These are phyloP conservation scores for Trametes cubensis DNA, from an alignment of 768 basidiomycete species.

Conservation along the genomic window DNA sequence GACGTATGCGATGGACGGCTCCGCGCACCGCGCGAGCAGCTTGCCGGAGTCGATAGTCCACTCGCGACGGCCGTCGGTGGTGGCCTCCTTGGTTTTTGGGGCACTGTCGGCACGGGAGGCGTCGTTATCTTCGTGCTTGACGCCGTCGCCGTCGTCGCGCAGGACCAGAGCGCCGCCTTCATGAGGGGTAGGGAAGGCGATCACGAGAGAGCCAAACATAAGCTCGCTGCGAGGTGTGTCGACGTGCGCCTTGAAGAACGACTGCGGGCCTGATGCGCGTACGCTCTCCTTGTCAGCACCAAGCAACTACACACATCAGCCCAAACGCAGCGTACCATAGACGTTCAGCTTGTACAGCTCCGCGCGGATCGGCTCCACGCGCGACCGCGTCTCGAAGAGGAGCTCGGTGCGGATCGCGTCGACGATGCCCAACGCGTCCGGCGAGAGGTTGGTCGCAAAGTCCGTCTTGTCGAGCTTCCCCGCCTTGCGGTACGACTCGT, in stretches of 20 bases:
- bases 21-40: conserved; percentile 15
- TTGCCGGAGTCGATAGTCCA: conserved; percentile 43
- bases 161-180: conserved; percentile 48
- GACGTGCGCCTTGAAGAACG: conserved; percentile 18
- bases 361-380: neutral
- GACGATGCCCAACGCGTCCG: conserved; percentile 33
- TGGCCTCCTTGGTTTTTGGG: too few species aligned
- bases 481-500: conserved; percentile 50
- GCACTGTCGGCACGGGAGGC: too few species aligned
- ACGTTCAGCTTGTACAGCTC: conserved; percentile 17
- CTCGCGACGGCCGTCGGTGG: conserved; percentile 21
- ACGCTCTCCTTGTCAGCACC: neutral
- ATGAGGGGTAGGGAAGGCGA: conserved; percentile 49
- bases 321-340: neutral
- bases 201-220: conserved; percentile 49
- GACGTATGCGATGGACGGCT: conserved; percentile 38
- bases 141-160: conserved; percentile 11
- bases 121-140: too few species aligned
- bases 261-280: neutral
- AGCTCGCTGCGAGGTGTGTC: conserved; percentile 13
- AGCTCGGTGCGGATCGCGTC: conserved; percentile 32
- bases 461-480: conserved; percentile 43
- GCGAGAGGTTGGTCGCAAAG: conserved; percentile 41
- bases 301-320: neutral
- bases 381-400: conserved; percentile 18